Percentiles rank a stretch among this genome's conserved stretches.
phyloP scores from a whole-genome alignment of 371 early-diverging fungal genomes.

The Haplosporangium sp. region DNA sequence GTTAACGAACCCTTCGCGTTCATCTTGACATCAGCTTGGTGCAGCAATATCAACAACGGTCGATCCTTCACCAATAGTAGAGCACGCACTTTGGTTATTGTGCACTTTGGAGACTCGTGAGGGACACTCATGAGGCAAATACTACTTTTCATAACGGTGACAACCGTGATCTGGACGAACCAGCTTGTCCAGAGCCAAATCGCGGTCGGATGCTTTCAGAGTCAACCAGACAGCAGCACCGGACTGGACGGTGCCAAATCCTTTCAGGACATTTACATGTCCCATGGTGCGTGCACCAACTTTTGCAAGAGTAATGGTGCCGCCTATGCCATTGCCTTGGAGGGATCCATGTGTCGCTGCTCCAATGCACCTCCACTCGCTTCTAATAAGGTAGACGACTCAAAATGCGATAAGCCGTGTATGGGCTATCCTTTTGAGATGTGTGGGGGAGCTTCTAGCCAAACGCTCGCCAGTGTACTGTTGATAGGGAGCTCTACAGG shows the following conservation, averaged over 20 bases:
- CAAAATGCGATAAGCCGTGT: slow-evolving; percentile 48
- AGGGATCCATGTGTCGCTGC: slow-evolving; percentile 43
- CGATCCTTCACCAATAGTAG: no score
- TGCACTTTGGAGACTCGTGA: slow-evolving; percentile 1
- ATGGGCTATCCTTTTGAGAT: slow-evolving; percentile 50
- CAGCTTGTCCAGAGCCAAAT: slow-evolving; percentile 28
- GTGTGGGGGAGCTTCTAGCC: slow-evolving; percentile 35
- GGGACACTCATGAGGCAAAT: slow-evolving; percentile 30
- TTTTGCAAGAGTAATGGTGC: slow-evolving; percentile 27
- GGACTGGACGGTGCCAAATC: slow-evolving; percentile 19
- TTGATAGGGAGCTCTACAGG: slow-evolving; percentile 28
- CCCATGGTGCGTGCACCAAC: slow-evolving; percentile 47
- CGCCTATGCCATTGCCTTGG: slow-evolving; percentile 39
- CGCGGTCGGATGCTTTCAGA: slow-evolving; percentile 39
- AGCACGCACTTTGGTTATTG: no score
- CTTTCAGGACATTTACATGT: slow-evolving; percentile 50
- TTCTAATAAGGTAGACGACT: slow-evolving; percentile 37
- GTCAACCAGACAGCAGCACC: slow-evolving; percentile 23
- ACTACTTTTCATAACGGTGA: slow-evolving; percentile 1
- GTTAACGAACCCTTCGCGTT: no score
- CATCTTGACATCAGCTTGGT: no score
- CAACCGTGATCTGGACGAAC: slow-evolving; percentile 8
- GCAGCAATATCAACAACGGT: no score
- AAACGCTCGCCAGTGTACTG: slow-evolving; percentile 29
- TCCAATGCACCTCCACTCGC: slow-evolving; percentile 25